These are phyloP conservation scores for Sungouiozyma ichnusensis DNA, from an alignment of 805 yeast genomes.

Conservation along the genomic window DNA sequence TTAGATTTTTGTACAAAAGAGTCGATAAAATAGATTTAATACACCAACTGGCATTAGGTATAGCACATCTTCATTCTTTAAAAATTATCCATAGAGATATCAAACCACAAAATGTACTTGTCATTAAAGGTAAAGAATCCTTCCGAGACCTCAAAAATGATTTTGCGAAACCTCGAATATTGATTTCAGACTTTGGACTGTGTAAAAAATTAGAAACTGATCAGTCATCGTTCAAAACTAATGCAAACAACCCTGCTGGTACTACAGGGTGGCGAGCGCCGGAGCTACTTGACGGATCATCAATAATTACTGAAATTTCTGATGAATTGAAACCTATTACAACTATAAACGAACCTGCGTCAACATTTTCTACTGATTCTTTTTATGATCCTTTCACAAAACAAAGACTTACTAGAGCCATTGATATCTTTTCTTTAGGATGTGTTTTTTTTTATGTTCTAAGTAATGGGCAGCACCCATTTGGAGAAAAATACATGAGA, in stretches of 20 bases:
- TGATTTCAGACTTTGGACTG: slow-evolving; percentile 92
- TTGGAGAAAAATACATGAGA: slow-evolving; percentile 81
- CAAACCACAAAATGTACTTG: slow-evolving; percentile 87
- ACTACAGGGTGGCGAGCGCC: slow-evolving; percentile 99
- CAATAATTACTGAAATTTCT: not conserved
- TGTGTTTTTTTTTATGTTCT: slow-evolving; percentile 86
- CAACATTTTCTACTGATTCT: slow-evolving; percentile 10
- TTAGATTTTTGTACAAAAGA: slow-evolving; percentile 30
- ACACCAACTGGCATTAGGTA: slow-evolving; percentile 72
- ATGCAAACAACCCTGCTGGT: slow-evolving; percentile 81
- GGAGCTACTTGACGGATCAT: slow-evolving; percentile 42
- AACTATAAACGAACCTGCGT: slow-evolving; percentile 2
- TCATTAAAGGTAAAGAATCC: slow-evolving; percentile 52
- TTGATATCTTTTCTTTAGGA: slow-evolving; percentile 90
- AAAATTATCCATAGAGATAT: slow-evolving; percentile 92
- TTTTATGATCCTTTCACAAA: slow-evolving; percentile 33
- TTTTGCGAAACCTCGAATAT: slow-evolving; percentile 42
- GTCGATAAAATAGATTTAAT: slow-evolving; percentile 44
- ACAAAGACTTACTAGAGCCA: slow-evolving; percentile 71
- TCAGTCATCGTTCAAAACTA: slow-evolving; percentile 87
- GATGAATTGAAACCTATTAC: not conserved
- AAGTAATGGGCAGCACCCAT: slow-evolving; percentile 82
- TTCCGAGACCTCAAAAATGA: slow-evolving; percentile 14
- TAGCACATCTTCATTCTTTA: slow-evolving; percentile 75
- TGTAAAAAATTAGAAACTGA: slow-evolving; percentile 87